Base-by-base conservation (phyloP, 2,329 filamentous ascomycete genomes). In the Colletotrichum liriopes region DNA sequence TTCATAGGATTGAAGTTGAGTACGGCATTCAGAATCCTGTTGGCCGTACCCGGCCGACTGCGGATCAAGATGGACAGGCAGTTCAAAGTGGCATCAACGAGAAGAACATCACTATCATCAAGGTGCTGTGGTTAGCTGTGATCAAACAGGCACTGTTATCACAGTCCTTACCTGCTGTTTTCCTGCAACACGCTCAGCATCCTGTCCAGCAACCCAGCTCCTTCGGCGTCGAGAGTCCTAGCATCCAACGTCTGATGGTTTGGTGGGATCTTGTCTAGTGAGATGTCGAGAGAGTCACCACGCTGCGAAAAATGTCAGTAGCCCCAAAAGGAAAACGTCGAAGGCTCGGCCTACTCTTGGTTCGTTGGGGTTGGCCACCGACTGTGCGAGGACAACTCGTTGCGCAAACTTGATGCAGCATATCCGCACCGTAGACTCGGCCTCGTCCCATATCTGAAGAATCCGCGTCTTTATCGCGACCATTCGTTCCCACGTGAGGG, bases 331-430 rank as follows among this genome's bases (percentile, higher is more conserved):
- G 2, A 64, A 41, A 55, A 39, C 29, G 18, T 55, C 65, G 67
- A 72, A 72, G 56, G 62, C 23, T 49, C 61, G 43, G 85, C 90
- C 81, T 89, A 98, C 94, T 85, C 94, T 91, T 76, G 93, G 93
- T 79, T 98, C 96, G 67, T 91, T 87, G 76, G 94, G 93, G 71
- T 92, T 85, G 58, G 94, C 94, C n/a, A 92, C 91, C 14, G 94
- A 98, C 82, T 99, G 96, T 23, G 95, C 94, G 75, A 98, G 89
- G 55, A 99, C 93, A 55, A 98, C 94, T 74, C 94, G 92, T 84
- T 99, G 96, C 47, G 94, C 93, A 82, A 99, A 99, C 83, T 99
- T 99, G 87, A 98, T 93, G 85, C 96, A 98, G 86, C 95, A 97
- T 81, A 98, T 92, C 77, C 92, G 92, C 74, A 98, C 90, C 3